These are phyloP conservation scores for Cyberlindnera xishuangbannaensis DNA, from an alignment of 805 yeast genomes.

Conservation along the genomic window DNA sequence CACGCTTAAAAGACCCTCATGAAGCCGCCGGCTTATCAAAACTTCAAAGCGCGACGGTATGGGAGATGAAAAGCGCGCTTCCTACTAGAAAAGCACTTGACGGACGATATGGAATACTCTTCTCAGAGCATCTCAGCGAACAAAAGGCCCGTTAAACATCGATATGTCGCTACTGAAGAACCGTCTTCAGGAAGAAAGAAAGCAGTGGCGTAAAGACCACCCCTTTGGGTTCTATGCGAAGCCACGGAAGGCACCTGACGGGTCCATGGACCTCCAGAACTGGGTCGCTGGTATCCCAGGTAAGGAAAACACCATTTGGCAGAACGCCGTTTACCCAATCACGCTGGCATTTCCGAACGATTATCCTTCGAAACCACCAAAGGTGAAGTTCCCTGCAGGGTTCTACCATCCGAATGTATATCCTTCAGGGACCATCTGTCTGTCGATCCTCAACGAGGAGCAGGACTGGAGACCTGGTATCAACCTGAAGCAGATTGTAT, in stretches of 20 bases:
- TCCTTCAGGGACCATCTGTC: constrained; percentile 95
- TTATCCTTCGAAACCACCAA: constrained; percentile 39
- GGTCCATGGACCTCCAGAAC: constrained; percentile 72
- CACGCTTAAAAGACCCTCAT: neutral
- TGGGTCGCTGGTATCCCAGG: constrained; percentile 99
- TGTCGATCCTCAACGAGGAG: constrained; percentile 86
- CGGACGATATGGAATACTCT: too few species aligned
- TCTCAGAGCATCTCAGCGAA: neutral
- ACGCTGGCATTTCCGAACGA: constrained; percentile 81
- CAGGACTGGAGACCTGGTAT: constrained; percentile 99
- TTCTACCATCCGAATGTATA: constrained; percentile 97
- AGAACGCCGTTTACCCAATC: constrained; percentile 81
- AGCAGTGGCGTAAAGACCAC: constrained; percentile 97
- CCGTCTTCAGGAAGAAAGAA: constrained; percentile 90
- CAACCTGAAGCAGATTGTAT: constrained; percentile 78
- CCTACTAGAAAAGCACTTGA: too few species aligned
- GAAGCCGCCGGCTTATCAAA: too few species aligned
- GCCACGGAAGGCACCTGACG: constrained; percentile 76
- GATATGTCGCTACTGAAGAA: constrained; percentile 25
- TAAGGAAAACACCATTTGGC: constrained; percentile 81
- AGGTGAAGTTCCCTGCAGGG: constrained; percentile 58
- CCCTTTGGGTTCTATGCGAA: constrained; percentile 97
- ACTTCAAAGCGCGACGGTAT: too few species aligned
- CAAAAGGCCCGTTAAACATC: neutral
- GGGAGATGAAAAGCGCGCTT: too few species aligned